A percentile compares a stretch with the other conserved stretches of the same genome.
Conservation (phyloP, 306 rosid genomes). For the Vachellia collinsii region DNA sequence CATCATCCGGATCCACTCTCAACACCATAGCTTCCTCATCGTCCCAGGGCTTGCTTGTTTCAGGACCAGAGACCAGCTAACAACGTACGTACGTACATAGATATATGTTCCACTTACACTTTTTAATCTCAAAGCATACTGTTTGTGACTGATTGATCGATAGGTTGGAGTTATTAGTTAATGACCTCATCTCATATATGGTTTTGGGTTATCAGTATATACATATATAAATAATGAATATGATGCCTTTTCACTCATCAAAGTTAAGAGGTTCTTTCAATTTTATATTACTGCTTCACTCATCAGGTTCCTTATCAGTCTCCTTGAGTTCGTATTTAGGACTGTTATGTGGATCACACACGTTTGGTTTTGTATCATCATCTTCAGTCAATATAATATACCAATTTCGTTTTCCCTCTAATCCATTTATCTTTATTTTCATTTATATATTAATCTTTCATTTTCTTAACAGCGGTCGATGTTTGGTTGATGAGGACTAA, state of each 20-base stretch:
- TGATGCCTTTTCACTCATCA: too few relatives aligned
- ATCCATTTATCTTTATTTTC: neutral
- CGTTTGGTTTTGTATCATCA: neutral
- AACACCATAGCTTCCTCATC: neutral
- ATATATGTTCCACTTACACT: too few relatives aligned
- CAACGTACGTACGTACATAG: too few relatives aligned
- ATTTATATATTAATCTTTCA: neutral
- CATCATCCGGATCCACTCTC: neutral
- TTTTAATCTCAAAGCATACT: too few relatives aligned
- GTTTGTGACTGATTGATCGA: neutral
- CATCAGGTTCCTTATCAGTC: neutral
- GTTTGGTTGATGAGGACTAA: neutral
- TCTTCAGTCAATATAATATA: neutral
- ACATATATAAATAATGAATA: too few relatives aligned
- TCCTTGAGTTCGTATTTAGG: neutral
- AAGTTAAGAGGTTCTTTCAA: neutral
- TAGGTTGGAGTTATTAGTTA: neutral
- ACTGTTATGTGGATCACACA: neutral
- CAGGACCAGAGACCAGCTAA: too few relatives aligned
- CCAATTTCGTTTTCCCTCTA: neutral
- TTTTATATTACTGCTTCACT: neutral
- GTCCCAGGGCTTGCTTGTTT: conserved; percentile 1
- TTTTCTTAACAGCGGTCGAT: neutral
- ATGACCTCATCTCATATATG: neutral
- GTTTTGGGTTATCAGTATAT: neutral